Conservation (phyloP, 805 yeast genomes). For the Yamadazyma akitaensis region DNA sequence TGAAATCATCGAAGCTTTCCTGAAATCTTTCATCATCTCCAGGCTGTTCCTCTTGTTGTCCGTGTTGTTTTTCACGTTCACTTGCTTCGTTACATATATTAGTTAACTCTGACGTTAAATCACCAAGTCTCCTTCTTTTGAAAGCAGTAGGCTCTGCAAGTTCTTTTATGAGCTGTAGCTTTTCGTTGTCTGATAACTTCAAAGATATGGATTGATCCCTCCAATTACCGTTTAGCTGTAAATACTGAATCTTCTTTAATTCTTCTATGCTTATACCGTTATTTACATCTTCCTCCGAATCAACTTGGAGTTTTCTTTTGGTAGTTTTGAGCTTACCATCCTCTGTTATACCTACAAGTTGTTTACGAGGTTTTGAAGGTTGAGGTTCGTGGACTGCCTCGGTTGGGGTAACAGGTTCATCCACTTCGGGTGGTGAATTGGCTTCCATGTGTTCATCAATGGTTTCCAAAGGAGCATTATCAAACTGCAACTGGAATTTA, state of each 20-base stretch:
- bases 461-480: slow-evolving; percentile 39
- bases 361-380: slow-evolving; percentile 18
- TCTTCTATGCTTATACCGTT: slow-evolving; percentile 38
- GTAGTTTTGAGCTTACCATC: slow-evolving; percentile 46
- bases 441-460: slow-evolving; percentile 15
- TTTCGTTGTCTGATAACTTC: slow-evolving; percentile 28
- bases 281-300: slow-evolving; percentile 42
- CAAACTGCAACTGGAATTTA: slow-evolving; percentile 33
- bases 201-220: slow-evolving; percentile 21
- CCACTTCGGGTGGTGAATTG: slow-evolving; percentile 9
- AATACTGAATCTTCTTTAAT: slow-evolving; percentile 25
- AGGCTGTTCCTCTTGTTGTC: slow-evolving; percentile 9
- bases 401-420: slow-evolving; percentile 24
- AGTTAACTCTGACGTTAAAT: slow-evolving; percentile 11
- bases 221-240: slow-evolving; percentile 18
- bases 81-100: slow-evolving; percentile 9
- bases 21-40: slow-evolving; percentile 13
- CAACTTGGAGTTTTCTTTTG: slow-evolving; percentile 46
- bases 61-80: not conserved
- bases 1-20: slow-evolving; percentile 14
- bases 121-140: slow-evolving; percentile 26
- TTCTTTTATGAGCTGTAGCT: slow-evolving; percentile 32
- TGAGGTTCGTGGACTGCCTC: not conserved
- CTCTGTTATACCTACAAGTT: slow-evolving; percentile 33
- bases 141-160: slow-evolving; percentile 26